Evolutionary conservation across 805 yeast genomes (phyloP), one percentile per base, ranked within the genome.

Genomic region (Kluyveromyces lactis): DNA sequence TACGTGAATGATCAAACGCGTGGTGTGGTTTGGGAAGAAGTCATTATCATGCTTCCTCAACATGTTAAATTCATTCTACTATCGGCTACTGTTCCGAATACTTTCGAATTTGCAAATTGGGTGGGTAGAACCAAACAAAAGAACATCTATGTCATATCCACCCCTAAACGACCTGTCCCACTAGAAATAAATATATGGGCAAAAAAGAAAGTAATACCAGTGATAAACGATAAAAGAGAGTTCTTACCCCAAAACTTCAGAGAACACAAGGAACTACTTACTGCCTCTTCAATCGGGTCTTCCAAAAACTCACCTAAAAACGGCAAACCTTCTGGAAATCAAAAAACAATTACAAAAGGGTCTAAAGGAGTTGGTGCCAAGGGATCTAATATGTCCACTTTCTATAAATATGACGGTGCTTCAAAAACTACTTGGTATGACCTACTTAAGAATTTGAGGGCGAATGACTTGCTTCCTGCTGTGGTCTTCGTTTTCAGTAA

Each of bases 11-110:
- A 92, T 64, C 81, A 86, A 42, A 95, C 86, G 53, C 78, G 98
- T 61, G 98, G 98, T 55, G 98, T 92, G 11, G 98, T 92, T 3
- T 92, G 98, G 98, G 98, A 92, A 66, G 98, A 92, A 63, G 97
- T 92, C 17, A 92, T 92, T 45, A 92, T 92, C 50, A 86, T 92
- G 95, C 68, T 92, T 26, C 98, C 98, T 0, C 96, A 89, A 47
- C 97, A 92, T 56, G 92, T 92, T 42, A 90, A 90, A 55, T 83
- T 85, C 51, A 86, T 92, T 46, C 67, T 92, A 30, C 68, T 92
- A 29, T 86, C 96, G 10, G 99, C 99, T 4, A 92, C 99, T 0
- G 97, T 92, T 6, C 98, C 99, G n/a, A 92, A 92, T 58, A 90
- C 98, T 0, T 83, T 75, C 57, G 99, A 92, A 56, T 92, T 92